Base-by-base conservation (phyloP, 2,329 filamentous ascomycete genomes). In the Penicillium sp. region DNA sequence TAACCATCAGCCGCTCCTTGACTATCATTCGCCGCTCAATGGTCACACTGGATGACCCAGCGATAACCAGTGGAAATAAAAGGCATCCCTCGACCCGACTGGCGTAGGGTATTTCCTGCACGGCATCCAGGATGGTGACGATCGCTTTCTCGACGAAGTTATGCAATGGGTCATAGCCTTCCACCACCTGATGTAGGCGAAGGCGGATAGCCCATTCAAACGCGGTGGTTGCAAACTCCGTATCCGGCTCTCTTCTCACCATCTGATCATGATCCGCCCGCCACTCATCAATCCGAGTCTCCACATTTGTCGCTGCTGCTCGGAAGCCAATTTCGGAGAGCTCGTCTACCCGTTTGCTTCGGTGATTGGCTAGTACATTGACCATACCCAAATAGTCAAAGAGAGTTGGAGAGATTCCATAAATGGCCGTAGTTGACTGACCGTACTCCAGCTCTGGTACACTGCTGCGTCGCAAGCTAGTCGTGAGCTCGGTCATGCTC, bases 201-300 rank as follows among this genome's bases (percentile, higher is more conserved):
- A 79, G 66, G 9, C 75, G 70, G n/a, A 78, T 69, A 9, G 77
- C 76, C 61, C 72, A 72, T 55, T 79, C 75, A 56, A 77, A 78
- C 6, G 76, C 75, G 16, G 64, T 67, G 2, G 76, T 75, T 19
- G 75, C 75, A 47, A 71, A 60, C 10, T 75, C 54, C 1, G 72
- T 70, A 39, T 77, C 71, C 3, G 27, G 21, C 14, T 57, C 49
- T 3, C 29, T 14, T 10, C 53, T 29, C 1, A 26, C 48, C n/a
- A 67, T 60, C 44, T 65, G 64, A 45, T 72, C 67, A 39, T 77
- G 58, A 2, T 65, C 57, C 9, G 35, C 65, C 42, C 69, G 70
- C 75, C 77, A 78, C 35, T 71, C 64, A 54, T 77, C 64, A 48
- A 79, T 72, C 37, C 71, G 69, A n/a, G 68, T 67, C 44, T 73